Base-by-base conservation (phyloP, 495 filamentous ascomycete genomes). In the Poronia punctata region DNA sequence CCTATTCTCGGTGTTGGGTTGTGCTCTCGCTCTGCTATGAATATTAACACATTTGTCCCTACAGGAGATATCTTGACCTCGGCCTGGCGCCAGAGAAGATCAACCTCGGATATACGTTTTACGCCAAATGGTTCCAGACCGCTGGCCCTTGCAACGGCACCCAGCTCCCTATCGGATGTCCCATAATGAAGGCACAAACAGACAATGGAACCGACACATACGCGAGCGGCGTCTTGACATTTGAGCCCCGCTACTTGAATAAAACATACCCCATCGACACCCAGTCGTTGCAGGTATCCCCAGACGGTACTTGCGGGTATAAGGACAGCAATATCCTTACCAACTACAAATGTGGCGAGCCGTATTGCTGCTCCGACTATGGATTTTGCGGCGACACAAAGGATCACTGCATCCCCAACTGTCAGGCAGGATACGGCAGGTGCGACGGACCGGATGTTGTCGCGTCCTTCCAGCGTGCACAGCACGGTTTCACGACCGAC, bases 71-170 rank as follows among this genome's bases (percentile, higher is more conserved):
- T 52, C 44, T 77, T 9, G 64, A 66, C 32, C 62, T 72, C 10
- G 76, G 77, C 3, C 48, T 71, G 3, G 56, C 66, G 1, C 40
- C 70, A 1, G 53, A 54, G 31, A 79, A 82, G 62, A 52, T 78
- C 23, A 81, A 79, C 54, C 70, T 84, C n/a, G 80, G 80, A 3
- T 64, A 82, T 33, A 74, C 78, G 3, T 81, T 70, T 54, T 82
- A 84, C 48, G 74, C 76, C 16, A 82, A 81, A 56, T 84, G 68
- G 66, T 84, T 82, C 56, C 71, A 64, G 28, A 78, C 74, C 0
- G 55, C 66, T 15, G 40, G 32, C 1, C 30, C 40, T 35, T 56
- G 46, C 16, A 54, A 43, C 1, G 45, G 68, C 9, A 70, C 64
- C 0, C 42, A 42, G 6, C 35, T 70, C 11, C 70, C 76, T 1